These are phyloP conservation scores for Wallacemonas rigidus DNA, from an alignment of 208 protist species.

Conservation along the genomic window DNA sequence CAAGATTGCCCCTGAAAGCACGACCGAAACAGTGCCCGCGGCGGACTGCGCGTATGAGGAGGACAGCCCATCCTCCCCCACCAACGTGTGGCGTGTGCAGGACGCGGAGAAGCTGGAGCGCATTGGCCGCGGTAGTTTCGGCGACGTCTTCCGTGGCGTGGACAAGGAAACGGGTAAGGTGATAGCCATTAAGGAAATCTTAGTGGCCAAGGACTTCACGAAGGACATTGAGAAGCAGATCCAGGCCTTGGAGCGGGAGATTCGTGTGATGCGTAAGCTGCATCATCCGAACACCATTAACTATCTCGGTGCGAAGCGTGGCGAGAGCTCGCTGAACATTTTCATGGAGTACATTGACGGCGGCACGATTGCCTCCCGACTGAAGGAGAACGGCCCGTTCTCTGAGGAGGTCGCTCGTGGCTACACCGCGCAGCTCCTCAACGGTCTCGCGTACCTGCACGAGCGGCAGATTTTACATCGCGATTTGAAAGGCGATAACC, in stretches of 20 bases:
- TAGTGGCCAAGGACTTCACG: slow-evolving; percentile 78
- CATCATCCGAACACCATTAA: slow-evolving; percentile 90
- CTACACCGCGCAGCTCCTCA: slow-evolving; percentile 86
- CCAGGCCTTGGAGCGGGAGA: slow-evolving; percentile 83
- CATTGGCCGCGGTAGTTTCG: slow-evolving; percentile 82
- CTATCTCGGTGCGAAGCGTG: slow-evolving; percentile 80
- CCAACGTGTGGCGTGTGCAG: slow-evolving; percentile 31
- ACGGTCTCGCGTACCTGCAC: slow-evolving; percentile 91
- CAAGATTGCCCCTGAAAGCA: slow-evolving; percentile 12
- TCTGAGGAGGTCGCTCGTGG: slow-evolving; percentile 60
- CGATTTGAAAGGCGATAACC: slow-evolving; percentile 93
- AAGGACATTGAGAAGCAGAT: slow-evolving; percentile 86
- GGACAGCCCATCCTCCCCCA: background rate
- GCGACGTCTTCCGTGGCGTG: slow-evolving; percentile 79
- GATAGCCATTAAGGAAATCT: slow-evolving; percentile 87
- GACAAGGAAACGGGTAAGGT: slow-evolving; percentile 74
- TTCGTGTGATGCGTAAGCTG: slow-evolving; percentile 91
- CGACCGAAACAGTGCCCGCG: slow-evolving; percentile 1
- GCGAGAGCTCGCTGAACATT: slow-evolving; percentile 81
- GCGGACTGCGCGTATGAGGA: slow-evolving; percentile 5
- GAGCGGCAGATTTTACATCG: slow-evolving; percentile 82
- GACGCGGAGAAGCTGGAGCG: slow-evolving; percentile 49
- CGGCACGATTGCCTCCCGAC: slow-evolving; percentile 70
- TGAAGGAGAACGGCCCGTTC: slow-evolving; percentile 67
- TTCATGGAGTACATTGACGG: slow-evolving; percentile 93